Evolutionary conservation across 495 filamentous ascomycete species (phyloP).

Genomic region (Sporormia fimetaria): DNA sequence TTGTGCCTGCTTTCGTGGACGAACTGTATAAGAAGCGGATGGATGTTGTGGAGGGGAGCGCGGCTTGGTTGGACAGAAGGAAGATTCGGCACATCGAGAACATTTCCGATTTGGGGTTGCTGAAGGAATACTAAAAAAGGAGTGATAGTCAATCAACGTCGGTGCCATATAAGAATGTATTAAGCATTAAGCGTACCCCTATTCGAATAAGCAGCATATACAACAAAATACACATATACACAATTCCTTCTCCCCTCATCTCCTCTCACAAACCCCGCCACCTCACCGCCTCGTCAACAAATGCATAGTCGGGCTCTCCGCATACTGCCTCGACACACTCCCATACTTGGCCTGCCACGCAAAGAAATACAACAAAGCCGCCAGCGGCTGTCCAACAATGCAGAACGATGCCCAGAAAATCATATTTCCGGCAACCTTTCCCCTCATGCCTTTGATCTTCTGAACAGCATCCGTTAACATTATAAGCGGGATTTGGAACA

Average conservation of each 20-base stretch:
- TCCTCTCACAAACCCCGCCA: too few species aligned
- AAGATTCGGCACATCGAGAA: background rate
- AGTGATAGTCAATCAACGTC: background rate
- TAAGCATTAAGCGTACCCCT: background rate
- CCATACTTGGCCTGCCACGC: slow-evolving; percentile 98
- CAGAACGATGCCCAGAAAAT: slow-evolving; percentile 97
- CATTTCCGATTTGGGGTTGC: slow-evolving; percentile 1
- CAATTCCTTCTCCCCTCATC: too few species aligned
- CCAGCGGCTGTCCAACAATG: slow-evolving; percentile 84
- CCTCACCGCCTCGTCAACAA: slow-evolving; percentile 3
- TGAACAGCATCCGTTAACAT: slow-evolving; percentile 65
- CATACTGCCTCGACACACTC: slow-evolving; percentile 43
- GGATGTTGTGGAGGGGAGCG: slow-evolving; percentile 6
- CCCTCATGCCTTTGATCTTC: slow-evolving; percentile 60
- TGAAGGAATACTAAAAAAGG: background rate
- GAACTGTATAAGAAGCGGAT: slow-evolving; percentile 39
- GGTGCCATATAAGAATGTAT: background rate
- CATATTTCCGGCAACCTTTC: slow-evolving; percentile 70
- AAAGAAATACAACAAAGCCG: slow-evolving; percentile 85
- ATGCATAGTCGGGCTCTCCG: slow-evolving; percentile 5
- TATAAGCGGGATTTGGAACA: slow-evolving; percentile 83
- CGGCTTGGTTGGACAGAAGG: background rate
- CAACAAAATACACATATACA: background rate
- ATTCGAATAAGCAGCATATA: background rate
- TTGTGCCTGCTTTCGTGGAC: slow-evolving; percentile 78